Evolutionary conservation across 73 alveolate species (phyloP).

Genomic region (Paramecium caudatum): DNA sequence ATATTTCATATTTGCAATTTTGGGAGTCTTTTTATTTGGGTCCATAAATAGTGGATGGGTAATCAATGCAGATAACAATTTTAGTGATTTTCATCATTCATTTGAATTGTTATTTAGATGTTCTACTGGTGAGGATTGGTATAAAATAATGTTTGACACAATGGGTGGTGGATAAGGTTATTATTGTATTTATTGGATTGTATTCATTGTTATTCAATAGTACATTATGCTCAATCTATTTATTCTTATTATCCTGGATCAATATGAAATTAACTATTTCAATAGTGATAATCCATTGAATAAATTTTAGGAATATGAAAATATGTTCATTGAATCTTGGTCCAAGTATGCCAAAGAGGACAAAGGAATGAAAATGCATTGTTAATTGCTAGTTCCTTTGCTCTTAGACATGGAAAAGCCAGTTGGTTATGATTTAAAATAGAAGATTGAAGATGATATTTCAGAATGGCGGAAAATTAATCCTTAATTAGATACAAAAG

Average conservation of each 20-base stretch:
- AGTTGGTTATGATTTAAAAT: conserved; percentile 79
- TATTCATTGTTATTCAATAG: conserved; percentile 56
- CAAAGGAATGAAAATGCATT: conserved; percentile 81
- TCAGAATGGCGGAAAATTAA: conserved; percentile 51
- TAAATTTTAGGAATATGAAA: conserved; percentile 86
- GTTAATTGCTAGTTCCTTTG: conserved; percentile 74
- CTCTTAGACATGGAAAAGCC: conserved; percentile 78
- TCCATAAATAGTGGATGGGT: conserved; percentile 74
- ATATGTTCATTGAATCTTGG: conserved; percentile 93
- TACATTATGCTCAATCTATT: conserved; percentile 80
- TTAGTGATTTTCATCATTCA: conserved; percentile 88
- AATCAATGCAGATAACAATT: conserved; percentile 84
- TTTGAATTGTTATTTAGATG: conserved; percentile 87
- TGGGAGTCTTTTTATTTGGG: conserved; percentile 93
- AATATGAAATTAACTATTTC: conserved; percentile 95
- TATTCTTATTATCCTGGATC: conserved; percentile 94
- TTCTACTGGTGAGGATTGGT: conserved; percentile 99
- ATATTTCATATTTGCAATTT: conserved; percentile 92
- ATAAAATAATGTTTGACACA: conserved; percentile 83
- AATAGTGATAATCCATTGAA: conserved; percentile 93
- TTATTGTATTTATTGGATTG: conserved; percentile 32
- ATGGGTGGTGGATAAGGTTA: conserved; percentile 56
- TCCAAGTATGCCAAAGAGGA: conserved; percentile 78
- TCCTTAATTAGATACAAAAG: background rate
- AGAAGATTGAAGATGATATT: conserved; percentile 1